These are phyloP conservation scores for Arabidopsis thaliana DNA, from an alignment of 345 rosid genomes.

Conservation along the genomic window TAIR10.1 NC_003070.9:24888001-24888500, in stretches of 20 bases:
- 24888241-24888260: conserved; percentile 6
- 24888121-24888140: conserved; percentile 4
- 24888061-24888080: conserved; percentile 71
- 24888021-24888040: conserved; percentile 90
- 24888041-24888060: conserved; percentile 78
- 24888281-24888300: not conserved
- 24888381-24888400: conserved; percentile 60
- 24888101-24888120: conserved; percentile 71
- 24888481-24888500: conserved; percentile 87
- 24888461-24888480: conserved; percentile 90
- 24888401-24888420: conserved; percentile 85
- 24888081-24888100: conserved; percentile 72
- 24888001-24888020: conserved; percentile 61
- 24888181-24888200: conserved; percentile 6
- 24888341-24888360: not conserved
- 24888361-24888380: conserved; percentile 17
- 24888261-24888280: conserved; percentile 2
- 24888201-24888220: not conserved
- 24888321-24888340: conserved; percentile 5
- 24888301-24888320: not conserved
- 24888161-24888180: not conserved
- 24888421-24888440: conserved; percentile 75
- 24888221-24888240: conserved; percentile 5
- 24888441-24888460: conserved; percentile 77
- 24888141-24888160: not conserved